phyloP scores from a whole-genome alignment of 2,329 filamentous ascomycete species.

The Berkeleyomyces rouxiae region DNA sequence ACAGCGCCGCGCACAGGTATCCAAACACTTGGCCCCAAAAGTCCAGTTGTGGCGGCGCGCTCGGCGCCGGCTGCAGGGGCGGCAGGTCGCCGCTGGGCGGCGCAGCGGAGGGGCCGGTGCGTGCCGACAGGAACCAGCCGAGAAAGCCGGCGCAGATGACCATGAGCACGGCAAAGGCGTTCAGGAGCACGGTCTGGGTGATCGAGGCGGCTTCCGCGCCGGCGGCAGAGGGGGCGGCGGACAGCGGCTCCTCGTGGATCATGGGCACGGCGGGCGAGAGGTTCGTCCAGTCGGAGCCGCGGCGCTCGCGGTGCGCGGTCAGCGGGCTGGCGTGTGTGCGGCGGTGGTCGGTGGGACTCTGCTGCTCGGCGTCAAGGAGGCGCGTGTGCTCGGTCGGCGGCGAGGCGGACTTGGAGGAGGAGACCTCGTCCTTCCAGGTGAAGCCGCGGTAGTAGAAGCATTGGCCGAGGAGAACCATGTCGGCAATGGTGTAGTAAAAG shows the following conservation, averaged over 20 bases:
- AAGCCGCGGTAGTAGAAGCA: constrained; percentile 95
- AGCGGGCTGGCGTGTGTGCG: constrained; percentile 21
- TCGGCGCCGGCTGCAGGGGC: constrained; percentile 20
- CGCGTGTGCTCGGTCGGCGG: constrained; percentile 34
- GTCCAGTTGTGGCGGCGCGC: constrained; percentile 41
- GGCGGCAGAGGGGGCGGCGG: constrained; percentile 12
- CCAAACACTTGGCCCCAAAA: constrained; percentile 78
- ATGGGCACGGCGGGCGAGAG: constrained; percentile 74
- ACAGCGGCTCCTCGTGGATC: constrained; percentile 31
- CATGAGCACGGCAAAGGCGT: constrained; percentile 57
- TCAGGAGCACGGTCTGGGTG: constrained; percentile 49
- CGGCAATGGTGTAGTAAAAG: constrained; percentile 82
- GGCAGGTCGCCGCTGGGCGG: constrained; percentile 20
- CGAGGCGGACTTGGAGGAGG: constrained; percentile 15
- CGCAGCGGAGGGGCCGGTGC: constrained; percentile 14
- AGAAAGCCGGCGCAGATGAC: constrained; percentile 69
- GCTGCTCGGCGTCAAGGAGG: constrained; percentile 24
- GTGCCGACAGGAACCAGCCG: constrained; percentile 64
- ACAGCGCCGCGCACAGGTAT: constrained; percentile 77
- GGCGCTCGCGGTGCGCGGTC: constrained; percentile 24
- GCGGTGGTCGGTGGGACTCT: constrained; percentile 1
- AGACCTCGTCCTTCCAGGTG: constrained; percentile 40
- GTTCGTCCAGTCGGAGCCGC: constrained; percentile 40
- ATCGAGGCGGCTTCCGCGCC: constrained; percentile 24
- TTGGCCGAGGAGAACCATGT: constrained; percentile 73